Conservation (phyloP, 805 yeast genomes). For the Metschnikowia bowlesiae region DNA sequence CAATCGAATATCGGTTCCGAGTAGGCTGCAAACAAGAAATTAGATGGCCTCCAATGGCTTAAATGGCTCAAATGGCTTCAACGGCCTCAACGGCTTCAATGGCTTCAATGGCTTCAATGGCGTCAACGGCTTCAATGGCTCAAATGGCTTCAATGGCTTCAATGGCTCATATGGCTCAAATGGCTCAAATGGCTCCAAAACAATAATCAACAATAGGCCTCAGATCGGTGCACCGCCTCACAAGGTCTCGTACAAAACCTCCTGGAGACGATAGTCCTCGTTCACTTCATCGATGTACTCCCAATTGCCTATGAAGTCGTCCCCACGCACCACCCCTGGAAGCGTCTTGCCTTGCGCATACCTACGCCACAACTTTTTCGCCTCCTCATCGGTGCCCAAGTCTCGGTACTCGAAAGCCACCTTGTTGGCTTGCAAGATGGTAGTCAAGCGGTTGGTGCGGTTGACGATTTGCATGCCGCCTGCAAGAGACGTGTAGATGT, state of each 20-base stretch:
- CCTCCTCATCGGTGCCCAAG: conserved; percentile 82
- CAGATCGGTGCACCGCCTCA: background rate
- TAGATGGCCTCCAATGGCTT: too few species aligned
- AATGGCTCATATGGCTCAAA: too few species aligned
- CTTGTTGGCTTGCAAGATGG: conserved; percentile 71
- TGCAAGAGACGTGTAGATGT: conserved; percentile 78
- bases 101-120: too few species aligned
- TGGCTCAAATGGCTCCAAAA: too few species aligned
- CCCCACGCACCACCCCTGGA: conserved; percentile 83
- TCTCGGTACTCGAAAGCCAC: conserved; percentile 67
- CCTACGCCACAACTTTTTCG: conserved; percentile 79
- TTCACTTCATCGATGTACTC: conserved; percentile 82
- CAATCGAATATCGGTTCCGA: too few species aligned
- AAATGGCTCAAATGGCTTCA: too few species aligned
- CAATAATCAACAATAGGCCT: too few species aligned
- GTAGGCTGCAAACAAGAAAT: too few species aligned
- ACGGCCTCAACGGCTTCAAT: too few species aligned
- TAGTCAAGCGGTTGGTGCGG: conserved; percentile 69
- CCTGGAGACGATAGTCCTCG: conserved; percentile 66
- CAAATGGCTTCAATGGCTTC: too few species aligned
- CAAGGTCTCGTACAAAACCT: conserved; percentile 60
- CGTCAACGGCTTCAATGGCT: too few species aligned
- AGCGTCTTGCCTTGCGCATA: conserved; percentile 65
- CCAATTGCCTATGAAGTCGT: conserved; percentile 81
- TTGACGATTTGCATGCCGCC: conserved; percentile 80